Evolutionary conservation across 2,329 filamentous ascomycete species (phyloP), one percentile per base, ranked within the genome.

Genomic region (Fusarium sororula): DNA sequence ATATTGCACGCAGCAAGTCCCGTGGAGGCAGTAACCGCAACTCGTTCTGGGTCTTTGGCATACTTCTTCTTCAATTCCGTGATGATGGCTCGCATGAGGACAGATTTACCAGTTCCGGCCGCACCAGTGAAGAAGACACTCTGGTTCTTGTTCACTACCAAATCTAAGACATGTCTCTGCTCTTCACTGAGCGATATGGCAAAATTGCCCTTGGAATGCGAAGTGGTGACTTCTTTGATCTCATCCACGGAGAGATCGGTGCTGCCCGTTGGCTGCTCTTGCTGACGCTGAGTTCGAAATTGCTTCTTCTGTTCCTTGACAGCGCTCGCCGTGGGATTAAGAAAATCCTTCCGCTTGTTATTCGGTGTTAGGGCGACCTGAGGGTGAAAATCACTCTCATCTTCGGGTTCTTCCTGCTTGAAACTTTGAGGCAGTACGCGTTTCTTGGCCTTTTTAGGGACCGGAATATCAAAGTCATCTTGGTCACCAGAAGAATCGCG

Each of bases 91-190:
- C 95, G 90, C 88, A 99, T 94, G 65, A 99, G 84, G 8, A 99
- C 96, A 3, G 96, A 99, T 86, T 99, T 99, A 82, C 96, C 96
- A 9, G 96, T 98, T 87, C 93, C 95, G 66, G 96, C 96, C 67
- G 96, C 97, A 77, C 96, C 96, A 2, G 96, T 99, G 82, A 99
- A 99, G 85, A 99, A 99, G 6, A 98, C 95, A 77, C 96, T 98
- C 81, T 95, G 92, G 67, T 89, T 89, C 72, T 93, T 85, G 28
- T 96, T 89, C 13, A 94, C 89, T 15, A 99, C 96, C 26, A 98
- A 86, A 51, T 94, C 91, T 65, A 97, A 86, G 17, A 99, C 94
- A 66, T 93, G 90, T 68, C 90, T 89, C 82, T 99, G 96, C 80
- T 99, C 96, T 18, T 92, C 89, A 80, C 94, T 98, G 41, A 99